Evolutionary conservation across 495 filamentous ascomycete genomes (phyloP).

Genomic region (Xylaria venustula): DNA sequence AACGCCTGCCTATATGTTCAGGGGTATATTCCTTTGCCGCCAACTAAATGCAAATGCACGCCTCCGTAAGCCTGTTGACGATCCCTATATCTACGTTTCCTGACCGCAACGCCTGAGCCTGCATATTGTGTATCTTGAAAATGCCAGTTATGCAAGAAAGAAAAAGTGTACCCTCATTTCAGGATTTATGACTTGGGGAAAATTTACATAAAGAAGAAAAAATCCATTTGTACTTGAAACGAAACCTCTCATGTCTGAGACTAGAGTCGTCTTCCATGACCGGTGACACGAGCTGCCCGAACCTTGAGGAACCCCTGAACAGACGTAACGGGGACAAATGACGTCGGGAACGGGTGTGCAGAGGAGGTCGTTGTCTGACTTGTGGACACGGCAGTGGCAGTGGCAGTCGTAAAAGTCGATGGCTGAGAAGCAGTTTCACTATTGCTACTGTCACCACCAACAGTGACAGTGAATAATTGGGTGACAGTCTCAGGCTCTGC

Average conservation of each 20-base stretch:
- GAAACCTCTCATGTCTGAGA: no score
- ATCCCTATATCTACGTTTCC: not conserved
- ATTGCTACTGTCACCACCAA: not conserved
- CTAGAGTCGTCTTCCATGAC: constrained; percentile 26
- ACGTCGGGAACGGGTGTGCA: constrained; percentile 1
- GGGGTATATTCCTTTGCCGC: constrained; percentile 6
- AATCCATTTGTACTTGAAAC: not conserved
- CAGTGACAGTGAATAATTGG: constrained; percentile 20
- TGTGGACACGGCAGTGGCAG: not conserved
- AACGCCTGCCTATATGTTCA: constrained; percentile 2
- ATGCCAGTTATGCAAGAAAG: not conserved
- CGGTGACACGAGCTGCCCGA: constrained; percentile 19
- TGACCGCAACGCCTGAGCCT: not conserved
- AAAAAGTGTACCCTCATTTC: not conserved
- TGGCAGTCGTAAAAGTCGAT: not conserved
- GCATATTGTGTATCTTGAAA: not conserved
- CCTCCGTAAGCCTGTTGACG: not conserved
- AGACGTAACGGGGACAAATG: constrained; percentile 17
- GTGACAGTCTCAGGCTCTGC: constrained; percentile 21
- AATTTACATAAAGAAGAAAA: constrained; percentile 1
- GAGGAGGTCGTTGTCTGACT: not conserved
- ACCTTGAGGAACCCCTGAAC: constrained; percentile 23
- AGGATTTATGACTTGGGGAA: not conserved
- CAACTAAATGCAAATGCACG: not conserved
- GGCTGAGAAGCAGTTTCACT: not conserved